These are phyloP conservation scores for Colletotrichum sansevieriae DNA, from an alignment of 2,329 filamentous ascomycete genomes.

Conservation along the genomic window DNA sequence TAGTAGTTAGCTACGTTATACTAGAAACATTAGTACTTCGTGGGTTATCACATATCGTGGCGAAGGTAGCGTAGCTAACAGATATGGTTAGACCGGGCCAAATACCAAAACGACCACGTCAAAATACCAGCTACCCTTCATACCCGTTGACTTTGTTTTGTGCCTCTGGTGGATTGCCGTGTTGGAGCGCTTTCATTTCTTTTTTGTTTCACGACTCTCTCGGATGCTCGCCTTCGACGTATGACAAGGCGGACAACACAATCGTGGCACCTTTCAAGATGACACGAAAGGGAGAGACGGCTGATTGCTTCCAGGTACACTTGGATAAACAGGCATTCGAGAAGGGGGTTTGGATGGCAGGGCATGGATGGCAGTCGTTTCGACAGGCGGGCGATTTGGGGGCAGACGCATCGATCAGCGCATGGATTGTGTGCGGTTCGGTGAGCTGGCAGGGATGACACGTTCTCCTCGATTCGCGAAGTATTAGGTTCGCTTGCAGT, in stretches of 20 bases:
- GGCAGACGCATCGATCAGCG: slow-evolving; percentile 11
- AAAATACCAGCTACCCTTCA: no score
- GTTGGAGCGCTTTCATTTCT: slow-evolving; percentile 3
- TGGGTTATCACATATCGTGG: no score
- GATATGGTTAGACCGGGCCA: no score
- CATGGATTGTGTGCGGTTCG: slow-evolving; percentile 11
- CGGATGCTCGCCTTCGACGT: slow-evolving; percentile 17
- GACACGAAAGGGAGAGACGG: slow-evolving; percentile 7
- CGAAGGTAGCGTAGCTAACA: no score
- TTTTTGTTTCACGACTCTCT: slow-evolving; percentile 21
- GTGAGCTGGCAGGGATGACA: slow-evolving; percentile 24
- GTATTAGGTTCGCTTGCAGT: not conserved
- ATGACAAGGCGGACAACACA: slow-evolving; percentile 20
- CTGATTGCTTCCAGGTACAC: slow-evolving; percentile 1
- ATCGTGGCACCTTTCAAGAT: slow-evolving; percentile 20
- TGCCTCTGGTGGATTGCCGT: not conserved
- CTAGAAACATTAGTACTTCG: no score
- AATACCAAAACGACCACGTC: no score
- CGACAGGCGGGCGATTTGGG: not conserved
- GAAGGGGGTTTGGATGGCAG: not conserved
- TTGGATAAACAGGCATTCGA: not conserved
- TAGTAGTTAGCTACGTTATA: no score
- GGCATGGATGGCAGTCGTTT: slow-evolving; percentile 6
- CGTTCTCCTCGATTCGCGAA: slow-evolving; percentile 9
- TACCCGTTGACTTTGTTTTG: not conserved